Evolutionary conservation across 345 rosid species (phyloP), one percentile per base, ranked within the genome.

Genomic region (Citrus cavaleriei): DNA sequence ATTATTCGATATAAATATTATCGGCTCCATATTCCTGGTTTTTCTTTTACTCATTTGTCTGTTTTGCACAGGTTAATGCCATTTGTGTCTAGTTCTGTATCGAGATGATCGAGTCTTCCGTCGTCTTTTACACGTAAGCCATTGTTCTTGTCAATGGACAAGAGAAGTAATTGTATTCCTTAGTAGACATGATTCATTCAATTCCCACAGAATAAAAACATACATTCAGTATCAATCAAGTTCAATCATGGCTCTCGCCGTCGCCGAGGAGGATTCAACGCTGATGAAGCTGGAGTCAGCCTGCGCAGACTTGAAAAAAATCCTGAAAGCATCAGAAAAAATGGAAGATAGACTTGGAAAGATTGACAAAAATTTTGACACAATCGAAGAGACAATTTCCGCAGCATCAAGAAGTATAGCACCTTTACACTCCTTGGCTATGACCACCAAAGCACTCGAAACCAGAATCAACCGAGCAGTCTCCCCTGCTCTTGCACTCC

Each of bases 391-490:
- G 68, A 74, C 54, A 28, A 86, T 89, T 1, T 66, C 90, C n/a
- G 67, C 78, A 7, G 81, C 90, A 5, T 85, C 95, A 4, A 87
- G 70, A 67, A 81, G 85, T 49, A 75, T 89, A 6, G 90, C 90
- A 4, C 89, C 89, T n/a, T 81, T 91, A 58, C 93, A 89, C 69
- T 83, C 93, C 82, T 59, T 82, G 73, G 85, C 88, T 40, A 88
- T 89, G 87, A 83, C 91, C 38, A 65, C 87, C 4, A 91, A 83
- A 79, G 93, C 93, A 42, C 90, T 91, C 7, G 91, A 91, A 59
- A 88, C 90, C 32, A 80, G 93, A 69, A 89, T 89, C 72, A 91
- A 87, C 60, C 81, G 95, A 74, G 91, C 91, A 9, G 79, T 88
- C 37, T 79, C 87, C 24, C 90, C 90, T 32, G 89, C 92, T 27